These are phyloP conservation scores for Oryza australiensis DNA, from an alignment of 176 grass and related monocot genomes.

Conservation along the genomic window DNA sequence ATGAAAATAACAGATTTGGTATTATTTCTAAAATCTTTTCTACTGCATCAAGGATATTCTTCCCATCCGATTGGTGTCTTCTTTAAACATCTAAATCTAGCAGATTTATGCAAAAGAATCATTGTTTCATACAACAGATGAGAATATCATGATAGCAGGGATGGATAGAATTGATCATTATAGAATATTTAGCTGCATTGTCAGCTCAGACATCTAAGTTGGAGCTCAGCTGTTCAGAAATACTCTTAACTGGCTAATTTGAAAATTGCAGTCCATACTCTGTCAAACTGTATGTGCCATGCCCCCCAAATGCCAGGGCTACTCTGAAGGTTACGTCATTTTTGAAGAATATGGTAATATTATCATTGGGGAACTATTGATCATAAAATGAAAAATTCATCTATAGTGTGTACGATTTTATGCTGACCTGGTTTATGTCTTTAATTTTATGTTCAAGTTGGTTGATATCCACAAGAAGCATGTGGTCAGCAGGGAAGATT, in stretches of 20 bases:
- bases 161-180: neutral
- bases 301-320: conserved; percentile 59
- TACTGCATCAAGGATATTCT: conserved; percentile 5
- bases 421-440: conserved; percentile 33
- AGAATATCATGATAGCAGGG: neutral
- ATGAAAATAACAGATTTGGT: neutral
- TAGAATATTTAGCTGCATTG: neutral
- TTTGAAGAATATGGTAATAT: conserved; percentile 91
- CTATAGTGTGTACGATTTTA: conserved; percentile 16
- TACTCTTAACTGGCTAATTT: conserved; percentile 29
- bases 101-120: neutral
- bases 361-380: conserved; percentile 9
- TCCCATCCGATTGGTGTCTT: neutral
- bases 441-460: conserved; percentile 54
- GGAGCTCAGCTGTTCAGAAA: conserved; percentile 25
- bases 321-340: conserved; percentile 81
- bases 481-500: conserved; percentile 58
- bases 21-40: neutral
- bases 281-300: conserved; percentile 60
- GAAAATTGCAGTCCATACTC: conserved; percentile 74
- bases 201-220: conserved; percentile 9
- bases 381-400: conserved; percentile 7
- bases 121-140: neutral
- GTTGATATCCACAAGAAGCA: conserved; percentile 81
- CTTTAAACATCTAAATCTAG: conserved; percentile 21